These are phyloP conservation scores for Alternaria triticimaculans DNA, from an alignment of 2,329 filamentous ascomycete species.

Conservation along the genomic window DNA sequence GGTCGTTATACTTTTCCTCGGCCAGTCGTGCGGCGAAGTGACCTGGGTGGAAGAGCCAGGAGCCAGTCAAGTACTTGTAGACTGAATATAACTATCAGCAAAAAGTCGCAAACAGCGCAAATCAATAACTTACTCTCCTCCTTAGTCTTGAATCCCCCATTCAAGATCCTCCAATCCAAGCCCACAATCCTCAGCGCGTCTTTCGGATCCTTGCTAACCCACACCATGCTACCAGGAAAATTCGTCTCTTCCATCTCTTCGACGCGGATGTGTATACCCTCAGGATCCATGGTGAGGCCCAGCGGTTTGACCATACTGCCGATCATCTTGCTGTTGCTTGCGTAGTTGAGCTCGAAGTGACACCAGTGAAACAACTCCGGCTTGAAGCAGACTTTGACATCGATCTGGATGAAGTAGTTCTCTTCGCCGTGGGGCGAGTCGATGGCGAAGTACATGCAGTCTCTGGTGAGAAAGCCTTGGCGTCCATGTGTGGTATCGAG, in stretches of 20 bases:
- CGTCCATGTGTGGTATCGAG: constrained; percentile 26
- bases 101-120: neutral
- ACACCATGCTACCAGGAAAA: constrained; percentile 29
- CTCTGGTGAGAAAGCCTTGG: constrained; percentile 17
- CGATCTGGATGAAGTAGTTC: constrained; percentile 31
- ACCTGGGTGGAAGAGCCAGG: constrained; percentile 34
- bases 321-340: constrained; percentile 31
- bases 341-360: constrained; percentile 30
- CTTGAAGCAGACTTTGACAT: constrained; percentile 33
- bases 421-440: constrained; percentile 4
- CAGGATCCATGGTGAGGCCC: constrained; percentile 30
- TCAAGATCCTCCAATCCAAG: constrained; percentile 27
- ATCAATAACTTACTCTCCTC: constrained; percentile 27
- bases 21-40: constrained; percentile 29
- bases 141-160: constrained; percentile 20
- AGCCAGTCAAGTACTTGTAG: constrained; percentile 26
- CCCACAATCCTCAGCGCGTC: constrained; percentile 26
- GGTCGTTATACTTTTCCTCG: constrained; percentile 25
- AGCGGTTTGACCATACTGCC: constrained; percentile 36
- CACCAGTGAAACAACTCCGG: constrained; percentile 28
- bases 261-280: constrained; percentile 34
- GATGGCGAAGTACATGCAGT: constrained; percentile 36
- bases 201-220: constrained; percentile 26
- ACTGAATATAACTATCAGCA: constrained; percentile 17
- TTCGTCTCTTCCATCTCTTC: constrained; percentile 33